Percentiles rank a stretch among this genome's conserved stretches.
Conservation (phyloP, 805 yeast species). For the Hermanozyma aechmeae region DNA sequence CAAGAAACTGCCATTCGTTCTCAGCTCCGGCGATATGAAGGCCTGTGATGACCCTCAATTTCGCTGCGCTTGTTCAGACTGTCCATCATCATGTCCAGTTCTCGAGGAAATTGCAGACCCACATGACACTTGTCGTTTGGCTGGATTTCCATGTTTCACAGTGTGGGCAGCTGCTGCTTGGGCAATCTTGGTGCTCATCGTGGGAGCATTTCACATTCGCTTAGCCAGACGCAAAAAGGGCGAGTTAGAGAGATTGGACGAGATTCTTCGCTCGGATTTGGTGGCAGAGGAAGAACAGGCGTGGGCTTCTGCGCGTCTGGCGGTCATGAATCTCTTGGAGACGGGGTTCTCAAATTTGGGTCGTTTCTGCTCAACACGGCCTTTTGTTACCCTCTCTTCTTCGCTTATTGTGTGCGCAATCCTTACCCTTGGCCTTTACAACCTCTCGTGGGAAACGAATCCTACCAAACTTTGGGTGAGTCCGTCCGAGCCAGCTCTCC, state of each 20-base stretch:
- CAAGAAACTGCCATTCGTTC: conserved; percentile 8
- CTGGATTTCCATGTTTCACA: conserved; percentile 65
- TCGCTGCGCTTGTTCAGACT: conserved; percentile 87
- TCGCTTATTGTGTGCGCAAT: conserved; percentile 21
- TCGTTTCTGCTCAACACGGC: conserved; percentile 43
- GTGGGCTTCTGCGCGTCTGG: too few species aligned
- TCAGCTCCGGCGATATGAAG: conserved; percentile 21
- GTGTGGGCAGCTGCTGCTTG: conserved; percentile 50
- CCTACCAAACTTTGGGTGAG: conserved; percentile 91
- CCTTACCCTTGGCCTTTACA: conserved; percentile 36
- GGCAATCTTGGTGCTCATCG: conserved; percentile 20
- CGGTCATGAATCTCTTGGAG: too few species aligned
- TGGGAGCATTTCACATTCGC: conserved; percentile 33
- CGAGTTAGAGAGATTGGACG: conserved; percentile 3
- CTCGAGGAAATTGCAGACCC: conserved; percentile 38
- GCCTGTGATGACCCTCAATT: conserved; percentile 59
- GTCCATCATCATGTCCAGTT: conserved; percentile 70
- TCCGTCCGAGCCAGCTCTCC: conserved; percentile 57
- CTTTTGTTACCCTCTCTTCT: conserved; percentile 24
- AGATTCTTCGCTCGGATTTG: conserved; percentile 1
- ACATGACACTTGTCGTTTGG: conserved; percentile 42
- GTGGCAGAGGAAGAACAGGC: conserved; percentile 5
- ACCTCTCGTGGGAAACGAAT: conserved; percentile 57
- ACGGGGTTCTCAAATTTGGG: too few species aligned
- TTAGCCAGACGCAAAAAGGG: conserved; percentile 11